Percentiles rank a stretch among this genome's conserved stretches.
These are phyloP conservation scores for Paramecium biaurelia DNA, from an alignment of 73 alveolate genomes.

Conservation along the genomic window DNA sequence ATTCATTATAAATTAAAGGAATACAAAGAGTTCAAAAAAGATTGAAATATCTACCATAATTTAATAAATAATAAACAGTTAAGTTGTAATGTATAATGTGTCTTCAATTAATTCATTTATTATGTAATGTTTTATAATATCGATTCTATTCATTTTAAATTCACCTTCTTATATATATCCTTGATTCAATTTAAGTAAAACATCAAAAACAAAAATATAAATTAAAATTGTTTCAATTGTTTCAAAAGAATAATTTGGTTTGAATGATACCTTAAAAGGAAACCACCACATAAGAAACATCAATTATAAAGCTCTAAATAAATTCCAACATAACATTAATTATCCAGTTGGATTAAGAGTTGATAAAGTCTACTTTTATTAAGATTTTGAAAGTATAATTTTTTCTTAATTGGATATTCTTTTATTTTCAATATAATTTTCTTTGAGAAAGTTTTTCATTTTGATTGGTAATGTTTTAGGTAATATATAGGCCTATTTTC, in stretches of 20 bases:
- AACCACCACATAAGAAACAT: constrained; percentile 22
- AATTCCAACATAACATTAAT: background rate
- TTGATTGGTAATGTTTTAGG: background rate
- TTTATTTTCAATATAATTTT: constrained; percentile 15
- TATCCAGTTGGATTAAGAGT: constrained; percentile 1
- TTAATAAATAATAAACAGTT: background rate
- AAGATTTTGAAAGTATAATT: background rate
- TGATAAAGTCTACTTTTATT: background rate
- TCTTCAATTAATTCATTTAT: background rate
- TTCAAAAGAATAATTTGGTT: background rate
- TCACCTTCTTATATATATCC: background rate
- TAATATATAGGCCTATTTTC: background rate
- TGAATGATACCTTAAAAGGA: constrained; percentile 2
- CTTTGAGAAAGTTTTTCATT: background rate
- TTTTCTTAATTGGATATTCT: background rate
- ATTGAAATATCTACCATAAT: background rate
- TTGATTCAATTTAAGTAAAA: background rate
- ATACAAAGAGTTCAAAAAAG: background rate
- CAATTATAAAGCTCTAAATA: background rate
- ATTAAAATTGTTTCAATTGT: background rate
- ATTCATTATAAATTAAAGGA: background rate
- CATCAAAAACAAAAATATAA: background rate
- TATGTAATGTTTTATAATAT: background rate
- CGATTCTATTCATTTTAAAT: background rate
- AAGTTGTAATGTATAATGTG: background rate